phyloP scores from a whole-genome alignment of 2,329 filamentous ascomycete genomes.

The Lachnellula willkommii region DNA sequence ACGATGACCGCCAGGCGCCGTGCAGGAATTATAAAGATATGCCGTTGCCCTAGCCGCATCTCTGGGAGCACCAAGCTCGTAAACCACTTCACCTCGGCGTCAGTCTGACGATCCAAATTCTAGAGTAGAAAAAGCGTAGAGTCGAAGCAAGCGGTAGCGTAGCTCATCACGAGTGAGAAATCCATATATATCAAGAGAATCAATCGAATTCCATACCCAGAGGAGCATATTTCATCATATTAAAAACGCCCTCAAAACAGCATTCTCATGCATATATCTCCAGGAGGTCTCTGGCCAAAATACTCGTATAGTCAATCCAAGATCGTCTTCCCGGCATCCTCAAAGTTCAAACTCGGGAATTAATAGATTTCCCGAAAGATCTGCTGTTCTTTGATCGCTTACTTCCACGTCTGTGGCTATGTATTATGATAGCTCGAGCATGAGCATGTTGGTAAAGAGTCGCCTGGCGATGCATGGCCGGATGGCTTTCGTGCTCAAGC shows the following conservation, averaged over 20 bases:
- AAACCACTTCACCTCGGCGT: conserved; percentile 1
- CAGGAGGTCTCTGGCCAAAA: background rate
- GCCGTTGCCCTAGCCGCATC: conserved; percentile 1
- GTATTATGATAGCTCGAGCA: conserved; percentile 2
- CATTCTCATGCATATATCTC: background rate
- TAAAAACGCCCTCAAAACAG: background rate
- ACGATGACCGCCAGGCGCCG: background rate
- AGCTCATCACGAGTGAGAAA: too few species aligned
- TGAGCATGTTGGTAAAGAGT: conserved; percentile 4
- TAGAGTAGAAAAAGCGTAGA: too few species aligned
- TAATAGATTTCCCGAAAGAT: background rate
- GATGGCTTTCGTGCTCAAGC: conserved; percentile 1
- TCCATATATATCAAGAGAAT: too few species aligned
- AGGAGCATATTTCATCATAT: background rate
- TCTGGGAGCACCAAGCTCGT: conserved; percentile 10
- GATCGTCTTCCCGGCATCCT: background rate
- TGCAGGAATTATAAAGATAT: conserved; percentile 2
- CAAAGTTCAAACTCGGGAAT: background rate
- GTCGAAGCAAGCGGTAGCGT: too few species aligned
- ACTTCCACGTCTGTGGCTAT: conserved; percentile 3
- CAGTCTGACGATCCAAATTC: background rate
- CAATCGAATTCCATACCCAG: background rate
- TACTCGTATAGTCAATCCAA: background rate
- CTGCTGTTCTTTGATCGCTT: background rate
- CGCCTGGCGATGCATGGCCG: conserved; percentile 1